Percentiles rank a stretch among this genome's conserved stretches.
phyloP scores from a whole-genome alignment of 306 rosid genomes.

The Vicia sativa region DNA sequence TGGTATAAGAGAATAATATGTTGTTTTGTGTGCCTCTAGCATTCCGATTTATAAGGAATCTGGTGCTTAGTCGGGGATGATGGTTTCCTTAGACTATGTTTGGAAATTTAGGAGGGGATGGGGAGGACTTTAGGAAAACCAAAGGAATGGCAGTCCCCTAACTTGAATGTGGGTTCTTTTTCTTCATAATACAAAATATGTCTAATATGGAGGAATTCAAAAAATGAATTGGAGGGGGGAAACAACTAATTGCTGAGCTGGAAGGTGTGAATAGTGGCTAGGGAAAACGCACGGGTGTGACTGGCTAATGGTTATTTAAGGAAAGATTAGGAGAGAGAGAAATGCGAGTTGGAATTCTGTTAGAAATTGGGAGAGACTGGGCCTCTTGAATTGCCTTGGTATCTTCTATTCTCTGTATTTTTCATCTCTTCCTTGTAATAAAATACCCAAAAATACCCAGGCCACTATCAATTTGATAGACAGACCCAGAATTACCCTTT shows the following conservation, averaged over 20 bases:
- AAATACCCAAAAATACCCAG: too few relatives aligned
- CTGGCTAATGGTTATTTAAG: too few relatives aligned
- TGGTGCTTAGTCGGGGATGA: constrained; percentile 25
- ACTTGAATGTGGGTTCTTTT: neutral
- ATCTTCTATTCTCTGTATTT: too few relatives aligned
- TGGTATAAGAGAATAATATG: constrained; percentile 11
- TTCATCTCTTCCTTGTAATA: too few relatives aligned
- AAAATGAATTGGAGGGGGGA: neutral
- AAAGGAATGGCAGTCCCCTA: neutral
- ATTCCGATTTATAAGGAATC: constrained; percentile 29
- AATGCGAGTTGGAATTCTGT: too few relatives aligned
- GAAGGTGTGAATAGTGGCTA: neutral
- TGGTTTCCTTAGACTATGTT: constrained; percentile 6
- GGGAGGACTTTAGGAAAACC: neutral
- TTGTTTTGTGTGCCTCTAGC: constrained; percentile 5
- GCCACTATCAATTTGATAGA: too few relatives aligned
- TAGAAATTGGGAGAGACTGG: too few relatives aligned
- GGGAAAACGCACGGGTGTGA: too few relatives aligned
- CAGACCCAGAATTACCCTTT: too few relatives aligned
- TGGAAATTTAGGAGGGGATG: neutral
- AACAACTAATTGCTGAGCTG: neutral
- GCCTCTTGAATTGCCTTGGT: too few relatives aligned
- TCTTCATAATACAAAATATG: neutral
- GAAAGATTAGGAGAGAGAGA: too few relatives aligned
- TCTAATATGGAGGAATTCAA: neutral